A percentile compares a stretch with the other conserved stretches of the same genome.
Conservation (phyloP, 345 rosid genomes). For the Iberis pinnata region DNA sequence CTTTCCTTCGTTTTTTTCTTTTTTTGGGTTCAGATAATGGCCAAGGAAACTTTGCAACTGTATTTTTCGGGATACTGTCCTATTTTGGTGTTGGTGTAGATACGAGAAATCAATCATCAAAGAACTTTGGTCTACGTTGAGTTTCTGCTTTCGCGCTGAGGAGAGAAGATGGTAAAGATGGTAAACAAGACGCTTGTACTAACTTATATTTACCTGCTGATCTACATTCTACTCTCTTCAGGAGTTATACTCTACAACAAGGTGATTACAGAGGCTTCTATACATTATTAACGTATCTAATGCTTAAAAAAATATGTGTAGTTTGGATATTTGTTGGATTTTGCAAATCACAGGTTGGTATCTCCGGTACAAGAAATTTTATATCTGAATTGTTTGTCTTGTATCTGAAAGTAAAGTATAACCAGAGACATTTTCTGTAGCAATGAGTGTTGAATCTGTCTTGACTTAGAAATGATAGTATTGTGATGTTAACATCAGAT, state of each 20-base stretch:
- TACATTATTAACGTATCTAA: neutral
- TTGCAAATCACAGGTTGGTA: neutral
- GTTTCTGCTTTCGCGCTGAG: conserved; percentile 16
- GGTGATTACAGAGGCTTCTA: conserved; percentile 34
- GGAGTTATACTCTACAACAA: conserved; percentile 95
- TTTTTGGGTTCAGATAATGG: conserved; percentile 15
- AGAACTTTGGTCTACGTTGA: neutral
- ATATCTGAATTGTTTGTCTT: neutral
- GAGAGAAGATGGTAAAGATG: conserved; percentile 37
- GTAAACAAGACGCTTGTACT: conserved; percentile 70
- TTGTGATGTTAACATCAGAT: conserved; percentile 10
- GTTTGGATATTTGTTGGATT: neutral
- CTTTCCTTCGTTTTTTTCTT: no score
- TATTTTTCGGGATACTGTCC: neutral
- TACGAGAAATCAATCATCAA: neutral
- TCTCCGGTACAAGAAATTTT: neutral
- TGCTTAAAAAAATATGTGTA: neutral
- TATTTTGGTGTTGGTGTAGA: conserved; percentile 17
- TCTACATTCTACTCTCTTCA: conserved; percentile 82
- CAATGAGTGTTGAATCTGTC: conserved; percentile 8
- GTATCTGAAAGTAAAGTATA: conserved; percentile 5
- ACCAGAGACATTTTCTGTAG: neutral
- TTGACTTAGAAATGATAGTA: neutral
- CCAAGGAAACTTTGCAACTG: conserved; percentile 3
- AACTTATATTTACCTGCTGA: conserved; percentile 72